Evolutionary conservation across 257 asterid species (phyloP).

Genomic region (Coffea canephora): DNA sequence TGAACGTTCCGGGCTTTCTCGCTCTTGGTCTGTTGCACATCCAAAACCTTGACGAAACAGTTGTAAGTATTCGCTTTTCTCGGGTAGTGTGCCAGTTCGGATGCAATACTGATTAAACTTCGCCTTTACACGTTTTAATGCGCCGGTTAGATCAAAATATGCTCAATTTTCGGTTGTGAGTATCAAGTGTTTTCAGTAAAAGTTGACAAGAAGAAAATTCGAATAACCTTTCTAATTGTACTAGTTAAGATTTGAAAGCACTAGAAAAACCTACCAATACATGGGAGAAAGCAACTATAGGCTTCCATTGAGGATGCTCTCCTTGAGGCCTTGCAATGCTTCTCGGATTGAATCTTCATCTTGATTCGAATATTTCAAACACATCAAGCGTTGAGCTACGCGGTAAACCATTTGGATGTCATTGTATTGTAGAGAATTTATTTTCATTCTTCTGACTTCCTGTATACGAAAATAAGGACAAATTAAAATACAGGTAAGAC

Average conservation of each 20-base stretch:
- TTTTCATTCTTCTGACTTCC: conserved; percentile 73
- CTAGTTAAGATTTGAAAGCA: neutral
- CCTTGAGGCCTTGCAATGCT: conserved; percentile 77
- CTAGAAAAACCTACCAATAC: neutral
- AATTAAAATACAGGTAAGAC: neutral
- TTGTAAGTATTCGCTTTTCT: too few species aligned
- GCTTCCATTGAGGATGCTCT: conserved; percentile 43
- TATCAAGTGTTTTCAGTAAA: neutral
- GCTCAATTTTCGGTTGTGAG: too few species aligned
- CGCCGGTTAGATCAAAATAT: neutral
- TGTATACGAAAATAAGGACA: conserved; percentile 13
- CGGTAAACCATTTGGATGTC: conserved; percentile 69
- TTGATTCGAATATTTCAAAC: conserved; percentile 87
- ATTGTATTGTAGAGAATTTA: conserved; percentile 42
- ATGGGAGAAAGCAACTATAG: conserved; percentile 22
- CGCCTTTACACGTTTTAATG: neutral
- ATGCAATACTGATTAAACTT: neutral
- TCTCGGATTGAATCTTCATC: conserved; percentile 68
- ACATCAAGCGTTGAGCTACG: conserved; percentile 69
- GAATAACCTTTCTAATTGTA: neutral
- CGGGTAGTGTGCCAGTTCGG: neutral
- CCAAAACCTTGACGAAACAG: too few species aligned
- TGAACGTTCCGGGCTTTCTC: too few species aligned
- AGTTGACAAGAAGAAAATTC: neutral
- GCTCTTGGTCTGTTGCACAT: too few species aligned